Evolutionary conservation across 1,139 yeast species (phyloP).

Genomic region (Suhomyces bribrorum): DNA sequence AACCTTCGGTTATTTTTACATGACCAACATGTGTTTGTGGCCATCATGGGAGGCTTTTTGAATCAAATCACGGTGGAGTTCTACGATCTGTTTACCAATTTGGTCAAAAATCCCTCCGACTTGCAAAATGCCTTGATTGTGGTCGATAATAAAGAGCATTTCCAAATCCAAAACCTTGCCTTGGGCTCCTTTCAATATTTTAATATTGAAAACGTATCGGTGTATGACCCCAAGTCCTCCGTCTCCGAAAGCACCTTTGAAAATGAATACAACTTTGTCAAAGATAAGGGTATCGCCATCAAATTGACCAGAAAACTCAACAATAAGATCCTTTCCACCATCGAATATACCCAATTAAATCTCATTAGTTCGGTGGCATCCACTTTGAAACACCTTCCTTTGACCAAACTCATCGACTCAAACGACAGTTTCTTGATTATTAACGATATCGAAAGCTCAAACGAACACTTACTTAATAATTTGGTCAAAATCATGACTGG

Average conservation of each 20-base stretch:
- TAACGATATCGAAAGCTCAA: conserved; percentile 10
- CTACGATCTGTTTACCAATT: conserved; percentile 19
- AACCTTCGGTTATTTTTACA: conserved; percentile 19
- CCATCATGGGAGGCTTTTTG: conserved; percentile 33
- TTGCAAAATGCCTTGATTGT: conserved; percentile 8
- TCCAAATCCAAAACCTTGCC: conserved; percentile 7
- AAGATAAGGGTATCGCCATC: conserved; percentile 44
- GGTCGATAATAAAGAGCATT: conserved; percentile 12
- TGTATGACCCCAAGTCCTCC: conserved; percentile 7
- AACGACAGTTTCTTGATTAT: conserved; percentile 49
- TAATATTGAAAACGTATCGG: conserved; percentile 7
- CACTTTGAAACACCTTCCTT: conserved; percentile 59
- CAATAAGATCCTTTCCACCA: conserved; percentile 24
- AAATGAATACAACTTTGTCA: conserved; percentile 33
- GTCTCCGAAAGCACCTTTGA: conserved; percentile 15
- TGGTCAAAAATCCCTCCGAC: conserved; percentile 10
- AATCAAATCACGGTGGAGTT: conserved; percentile 28
- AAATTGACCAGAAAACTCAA: conserved; percentile 24
- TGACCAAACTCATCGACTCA: conserved; percentile 37
- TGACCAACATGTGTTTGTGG: conserved; percentile 22
- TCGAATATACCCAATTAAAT: conserved; percentile 58
- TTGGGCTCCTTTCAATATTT: conserved; percentile 1
- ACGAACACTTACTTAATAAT: conserved; percentile 27
- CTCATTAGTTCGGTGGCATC: conserved; percentile 66
- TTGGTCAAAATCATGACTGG: conserved; percentile 34